A percentile compares a stretch with the other conserved stretches of the same genome.
phyloP scores from a whole-genome alignment of 805 yeast species.

The Yamadazyma ubonensis region DNA sequence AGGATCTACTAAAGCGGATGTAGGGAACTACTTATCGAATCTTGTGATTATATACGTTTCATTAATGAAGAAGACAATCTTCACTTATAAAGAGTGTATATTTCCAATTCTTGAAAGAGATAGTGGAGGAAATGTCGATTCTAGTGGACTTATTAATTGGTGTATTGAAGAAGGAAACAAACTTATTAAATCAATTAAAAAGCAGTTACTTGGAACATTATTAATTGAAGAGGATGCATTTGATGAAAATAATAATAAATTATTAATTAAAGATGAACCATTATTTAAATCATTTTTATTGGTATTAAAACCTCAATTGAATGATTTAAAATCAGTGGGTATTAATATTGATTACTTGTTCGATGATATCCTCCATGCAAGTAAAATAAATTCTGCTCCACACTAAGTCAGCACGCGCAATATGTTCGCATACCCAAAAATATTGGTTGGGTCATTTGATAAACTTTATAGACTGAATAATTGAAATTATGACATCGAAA shows the following conservation, averaged over 20 bases:
- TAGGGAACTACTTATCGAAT: conserved; percentile 40
- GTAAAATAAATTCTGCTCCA: not conserved
- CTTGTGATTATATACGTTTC: conserved; percentile 39
- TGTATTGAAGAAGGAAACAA: conserved; percentile 59
- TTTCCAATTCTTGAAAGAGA: conserved; percentile 41
- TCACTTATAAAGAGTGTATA: conserved; percentile 48
- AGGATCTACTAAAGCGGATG: conserved; percentile 44
- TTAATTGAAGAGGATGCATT: conserved; percentile 31
- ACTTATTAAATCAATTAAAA: conserved; percentile 58
- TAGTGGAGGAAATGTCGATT: conserved; percentile 35
- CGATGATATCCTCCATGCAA: conserved; percentile 33
- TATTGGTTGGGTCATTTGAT: not conserved
- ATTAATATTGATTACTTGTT: conserved; percentile 73
- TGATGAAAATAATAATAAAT: conserved; percentile 21
- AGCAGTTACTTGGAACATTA: conserved; percentile 66
- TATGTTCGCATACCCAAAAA: not conserved
- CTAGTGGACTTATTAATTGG: conserved; percentile 75
- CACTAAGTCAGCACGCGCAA: not conserved
- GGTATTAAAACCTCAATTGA: conserved; percentile 56
- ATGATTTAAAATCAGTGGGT: conserved; percentile 62
- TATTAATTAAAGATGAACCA: conserved; percentile 31
- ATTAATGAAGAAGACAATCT: conserved; percentile 54
- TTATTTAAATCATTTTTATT: conserved; percentile 56
- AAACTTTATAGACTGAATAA: no score
- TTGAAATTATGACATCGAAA: conserved; percentile 3